phyloP scores from a whole-genome alignment of 495 filamentous ascomycete species.

The Halenospora varia region DNA sequence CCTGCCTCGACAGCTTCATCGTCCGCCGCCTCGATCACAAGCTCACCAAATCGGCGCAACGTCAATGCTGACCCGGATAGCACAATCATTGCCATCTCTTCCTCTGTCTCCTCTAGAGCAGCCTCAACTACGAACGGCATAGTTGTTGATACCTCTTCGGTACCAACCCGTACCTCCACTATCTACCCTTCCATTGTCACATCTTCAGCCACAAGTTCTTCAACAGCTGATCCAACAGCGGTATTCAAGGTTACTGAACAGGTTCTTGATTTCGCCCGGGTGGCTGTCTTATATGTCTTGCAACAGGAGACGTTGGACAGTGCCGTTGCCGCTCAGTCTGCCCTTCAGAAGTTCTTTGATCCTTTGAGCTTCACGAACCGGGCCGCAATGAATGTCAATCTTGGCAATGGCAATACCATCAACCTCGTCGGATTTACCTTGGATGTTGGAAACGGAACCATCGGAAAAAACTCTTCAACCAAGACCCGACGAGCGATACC shows the following conservation, averaged over 20 bases:
- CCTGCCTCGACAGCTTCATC: slow-evolving; percentile 2
- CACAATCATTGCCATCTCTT: not conserved
- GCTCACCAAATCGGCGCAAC: slow-evolving; percentile 1
- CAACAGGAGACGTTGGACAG: slow-evolving; percentile 47
- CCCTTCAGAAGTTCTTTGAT: slow-evolving; percentile 40
- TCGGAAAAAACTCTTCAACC: not conserved
- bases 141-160: slow-evolving; percentile 27
- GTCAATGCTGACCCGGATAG: not conserved
- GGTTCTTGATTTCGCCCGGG: slow-evolving; percentile 62
- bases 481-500: not conserved
- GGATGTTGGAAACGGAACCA: slow-evolving; percentile 28
- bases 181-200: too few relatives aligned
- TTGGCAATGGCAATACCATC: slow-evolving; percentile 40
- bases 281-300: slow-evolving; percentile 58
- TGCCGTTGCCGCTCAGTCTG: slow-evolving; percentile 53
- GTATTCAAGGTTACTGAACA: slow-evolving; percentile 40
- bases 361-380: slow-evolving; percentile 38
- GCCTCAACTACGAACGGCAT: slow-evolving; percentile 16
- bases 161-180: not conserved
- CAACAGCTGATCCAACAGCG: slow-evolving; percentile 18
- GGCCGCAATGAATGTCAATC: slow-evolving; percentile 25
- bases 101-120: slow-evolving; percentile 14
- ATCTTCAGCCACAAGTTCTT: slow-evolving; percentile 18
- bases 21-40: not conserved
- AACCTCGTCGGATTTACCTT: slow-evolving; percentile 40